Percentiles rank a stretch among this genome's conserved stretches.
Conservation (phyloP, 2,329 filamentous ascomycete species). For the Zopfia rhizophila region DNA sequence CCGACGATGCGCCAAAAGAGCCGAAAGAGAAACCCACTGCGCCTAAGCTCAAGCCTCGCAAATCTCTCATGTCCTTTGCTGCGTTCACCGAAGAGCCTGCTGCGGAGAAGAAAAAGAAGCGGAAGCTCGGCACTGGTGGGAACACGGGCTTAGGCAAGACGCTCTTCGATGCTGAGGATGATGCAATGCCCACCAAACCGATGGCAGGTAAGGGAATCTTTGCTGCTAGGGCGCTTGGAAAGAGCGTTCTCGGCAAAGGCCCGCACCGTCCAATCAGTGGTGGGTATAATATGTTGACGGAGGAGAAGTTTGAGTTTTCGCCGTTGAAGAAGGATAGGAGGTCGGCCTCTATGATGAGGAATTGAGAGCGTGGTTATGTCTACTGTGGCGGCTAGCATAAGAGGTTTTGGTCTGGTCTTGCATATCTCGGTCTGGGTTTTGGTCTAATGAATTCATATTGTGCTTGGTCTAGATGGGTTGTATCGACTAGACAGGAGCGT, state of each 20-base stretch:
- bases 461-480: too few relatives aligned
- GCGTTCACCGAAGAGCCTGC: slow-evolving; percentile 53
- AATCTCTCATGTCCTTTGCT: slow-evolving; percentile 60
- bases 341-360: too few relatives aligned
- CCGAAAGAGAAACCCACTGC: slow-evolving; percentile 43
- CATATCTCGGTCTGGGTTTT: too few relatives aligned
- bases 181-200: slow-evolving; percentile 42
- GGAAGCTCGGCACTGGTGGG: slow-evolving; percentile 71
- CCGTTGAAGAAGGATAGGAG: slow-evolving; percentile 54
- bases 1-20: slow-evolving; percentile 36
- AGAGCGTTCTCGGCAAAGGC: slow-evolving; percentile 43
- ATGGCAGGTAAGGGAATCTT: slow-evolving; percentile 50
- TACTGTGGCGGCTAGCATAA: too few relatives aligned
- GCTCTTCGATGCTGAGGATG: slow-evolving; percentile 72
- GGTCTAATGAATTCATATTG: too few relatives aligned
- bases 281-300: slow-evolving; percentile 48
- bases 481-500: too few relatives aligned
- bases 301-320: slow-evolving; percentile 52
- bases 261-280: slow-evolving; percentile 40
- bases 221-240: slow-evolving; percentile 49
- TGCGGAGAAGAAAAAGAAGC: slow-evolving; percentile 71
- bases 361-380: too few relatives aligned
- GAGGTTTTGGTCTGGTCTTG: too few relatives aligned
- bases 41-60: slow-evolving; percentile 55
- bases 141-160: slow-evolving; percentile 67